Base-by-base conservation (phyloP, 305 asterid species). In the Fraxinus velutina region DNA sequence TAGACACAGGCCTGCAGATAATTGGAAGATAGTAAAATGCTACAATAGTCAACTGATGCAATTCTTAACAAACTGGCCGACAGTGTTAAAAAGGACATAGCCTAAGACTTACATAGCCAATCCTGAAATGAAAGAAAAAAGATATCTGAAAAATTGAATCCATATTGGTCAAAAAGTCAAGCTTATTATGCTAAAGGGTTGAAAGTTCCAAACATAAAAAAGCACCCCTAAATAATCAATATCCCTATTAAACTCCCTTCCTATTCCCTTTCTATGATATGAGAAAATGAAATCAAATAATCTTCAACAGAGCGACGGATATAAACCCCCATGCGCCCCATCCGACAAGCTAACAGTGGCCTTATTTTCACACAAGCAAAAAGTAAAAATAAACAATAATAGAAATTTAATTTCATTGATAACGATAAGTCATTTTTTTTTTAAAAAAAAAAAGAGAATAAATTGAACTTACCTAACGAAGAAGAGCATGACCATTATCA, bases 401-500 rank as follows among this genome's bases (percentile, higher is more conserved):
- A 47, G 57, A 47, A 47, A 47, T 47, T 47, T 12, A 13, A 47
- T 47, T 47, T 13, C 0, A 47, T 47, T 47, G 34, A 30, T 55
- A 6, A 19, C 17, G 57, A 52, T 24, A 75, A 64, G 77, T 9
- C 57, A 13, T 47, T 13, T 47, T 44, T 44, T 44, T 44, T 44
- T 29, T 29, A 22, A 73, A 15, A 47, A n/a, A n/a, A n/a, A n/a
- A 22, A 22, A 22, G 83, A 70, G 80, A 60, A 72, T 60, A 50
- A 30, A 70, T 82, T 83, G 82, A 81, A 83, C 55, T 79, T 90
- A 93, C 99, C 93, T 92, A 98, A 83, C 99, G 98, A 81, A 95
- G 96, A 84, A 95, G 95, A 86, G 98, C 98, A 83, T 97, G 94
- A 85, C 94, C 93, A 77, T 95, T 95, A 84, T 91, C 93, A 73